phyloP scores from a whole-genome alignment of 768 basidiomycete species.

The Trametopsis cervina region DNA sequence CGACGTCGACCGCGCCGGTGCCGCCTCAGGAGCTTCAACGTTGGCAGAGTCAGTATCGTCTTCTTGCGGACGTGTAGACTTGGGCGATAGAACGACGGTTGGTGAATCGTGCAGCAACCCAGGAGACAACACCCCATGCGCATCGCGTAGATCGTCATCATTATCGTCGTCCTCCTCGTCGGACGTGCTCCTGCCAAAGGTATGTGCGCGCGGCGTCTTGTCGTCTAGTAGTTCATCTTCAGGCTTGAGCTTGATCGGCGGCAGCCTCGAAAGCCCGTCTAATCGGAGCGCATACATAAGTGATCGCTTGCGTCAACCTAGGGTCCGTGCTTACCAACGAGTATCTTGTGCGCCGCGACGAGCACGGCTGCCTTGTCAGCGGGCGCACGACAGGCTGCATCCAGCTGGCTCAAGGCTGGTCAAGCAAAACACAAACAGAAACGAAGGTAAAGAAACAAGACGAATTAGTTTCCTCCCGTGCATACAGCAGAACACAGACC shows the following conservation, averaged over 20 bases:
- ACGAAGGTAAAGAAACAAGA: conserved; percentile 14
- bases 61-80: conserved; percentile 7
- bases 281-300: background rate
- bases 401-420: conserved; percentile 47
- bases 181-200: conserved; percentile 3
- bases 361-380: conserved; percentile 74
- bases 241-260: conserved; percentile 67
- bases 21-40: background rate
- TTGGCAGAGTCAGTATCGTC: background rate
- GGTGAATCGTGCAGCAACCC: conserved; percentile 12
- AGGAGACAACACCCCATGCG: background rate
- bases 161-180: conserved; percentile 12
- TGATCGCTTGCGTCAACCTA: background rate
- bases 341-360: conserved; percentile 76
- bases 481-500: background rate
- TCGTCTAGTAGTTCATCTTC: conserved; percentile 39
- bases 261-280: conserved; percentile 73
- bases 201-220: conserved; percentile 25
- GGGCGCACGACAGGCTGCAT: conserved; percentile 49
- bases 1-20: background rate
- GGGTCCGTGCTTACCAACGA: conserved; percentile 66
- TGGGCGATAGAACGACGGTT: conserved; percentile 19
- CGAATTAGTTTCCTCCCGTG: background rate
- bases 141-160: background rate
- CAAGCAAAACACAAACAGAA: too few species aligned